Percentiles rank a stretch among this genome's conserved stretches.
These are phyloP conservation scores for Castanopsis chinensis DNA, from an alignment of 306 rosid genomes.

Conservation along the genomic window DNA sequence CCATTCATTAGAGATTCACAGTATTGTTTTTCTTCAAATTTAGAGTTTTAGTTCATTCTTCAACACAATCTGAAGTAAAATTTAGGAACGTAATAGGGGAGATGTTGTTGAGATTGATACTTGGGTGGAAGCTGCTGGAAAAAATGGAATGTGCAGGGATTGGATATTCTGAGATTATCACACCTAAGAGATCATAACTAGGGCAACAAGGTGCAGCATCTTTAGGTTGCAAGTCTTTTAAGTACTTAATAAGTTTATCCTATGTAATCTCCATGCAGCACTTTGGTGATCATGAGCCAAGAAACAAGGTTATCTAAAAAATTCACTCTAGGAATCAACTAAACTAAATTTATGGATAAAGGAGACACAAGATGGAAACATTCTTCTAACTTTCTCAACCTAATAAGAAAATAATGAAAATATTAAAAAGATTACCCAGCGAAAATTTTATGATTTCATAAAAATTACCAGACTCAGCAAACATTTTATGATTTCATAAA, in stretches of 20 bases:
- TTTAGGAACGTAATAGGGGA: constrained; percentile 56
- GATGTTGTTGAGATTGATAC: constrained; percentile 86
- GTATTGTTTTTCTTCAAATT: background rate
- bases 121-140: constrained; percentile 90
- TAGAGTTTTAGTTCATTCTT: background rate
- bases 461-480: too few species aligned
- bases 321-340: too few species aligned
- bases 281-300: constrained; percentile 92
- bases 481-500: too few species aligned
- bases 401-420: too few species aligned
- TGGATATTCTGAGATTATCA: constrained; percentile 78
- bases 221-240: background rate
- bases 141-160: constrained; percentile 90
- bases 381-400: too few species aligned
- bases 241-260: background rate
- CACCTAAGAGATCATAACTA: constrained; percentile 64
- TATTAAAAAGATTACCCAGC: too few species aligned
- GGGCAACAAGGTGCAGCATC: constrained; percentile 68
- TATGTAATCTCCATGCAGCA: constrained; percentile 40
- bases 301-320: constrained; percentile 70
- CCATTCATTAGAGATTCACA: background rate
- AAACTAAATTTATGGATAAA: too few species aligned
- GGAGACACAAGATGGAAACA: too few species aligned
- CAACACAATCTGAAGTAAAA: background rate
- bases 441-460: too few species aligned